Base-by-base conservation (phyloP, 2,329 filamentous ascomycete species). In the Aspergillus sp. region DNA sequence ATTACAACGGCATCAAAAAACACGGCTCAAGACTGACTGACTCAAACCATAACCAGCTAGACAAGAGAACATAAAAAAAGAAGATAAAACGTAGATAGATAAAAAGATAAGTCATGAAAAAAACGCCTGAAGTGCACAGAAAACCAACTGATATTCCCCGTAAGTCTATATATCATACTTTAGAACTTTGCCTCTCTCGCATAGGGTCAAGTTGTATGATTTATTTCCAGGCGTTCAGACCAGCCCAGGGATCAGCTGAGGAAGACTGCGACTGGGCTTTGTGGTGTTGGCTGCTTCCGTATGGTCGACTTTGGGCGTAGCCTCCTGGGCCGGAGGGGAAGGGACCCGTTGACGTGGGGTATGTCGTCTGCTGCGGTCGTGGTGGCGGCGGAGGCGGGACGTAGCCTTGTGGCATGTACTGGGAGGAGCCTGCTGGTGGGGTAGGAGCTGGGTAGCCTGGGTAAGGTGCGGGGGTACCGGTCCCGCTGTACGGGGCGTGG, bases 151-250 rank as follows among this genome's bases (percentile, higher is more conserved):
- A 19, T 4, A 19, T 19, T 19, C 19, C 19, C 19, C 35, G n/a
- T 11, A 34, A 34, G 33, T 34, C 33, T 43, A 45, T 54, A 51
- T 57, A 57, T 54, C 54, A 46, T 57, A 51, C 43, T 44, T 56
- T 19, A 19, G 19, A 19, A 19, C 19, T 19, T 19, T 19, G 19
- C 19, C 19, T 19, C 19, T 19, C 19, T 4, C 19, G 19, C 19
- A 19, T 19, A 19, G 19, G 19, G 19, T 19, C 19, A 19, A 19
- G 2, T 19, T 19, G 19, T 19, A 19, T 19, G 19, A 19, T 19
- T 61, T 50, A 86, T 62, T 84, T 85, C 83, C 83, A 87, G 37
- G 77, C 78, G 67, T 77, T 84, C 53, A 88, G 63, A 5, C 83
- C 84, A 11, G 83, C 82, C 83, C 83, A 88, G 6, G 83, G 84